Percentiles rank a stretch among this genome's conserved stretches.
Evolutionary conservation across 2,329 filamentous ascomycete genomes (phyloP).

Genomic region (Colletotrichum sp.): DNA sequence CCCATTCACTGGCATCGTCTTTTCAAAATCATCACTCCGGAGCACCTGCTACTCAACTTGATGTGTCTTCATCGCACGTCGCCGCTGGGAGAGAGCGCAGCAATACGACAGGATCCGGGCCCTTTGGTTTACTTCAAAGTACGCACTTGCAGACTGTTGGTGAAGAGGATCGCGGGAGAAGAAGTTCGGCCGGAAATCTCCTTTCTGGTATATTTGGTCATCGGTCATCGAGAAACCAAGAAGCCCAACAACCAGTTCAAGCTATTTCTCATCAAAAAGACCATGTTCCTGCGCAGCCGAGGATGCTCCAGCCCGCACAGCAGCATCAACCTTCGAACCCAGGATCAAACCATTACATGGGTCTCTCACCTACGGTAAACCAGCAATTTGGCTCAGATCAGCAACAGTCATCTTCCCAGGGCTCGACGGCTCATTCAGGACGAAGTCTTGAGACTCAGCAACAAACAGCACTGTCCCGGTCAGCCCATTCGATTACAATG

Average conservation of each 20-base stretch:
- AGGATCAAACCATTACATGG: neutral
- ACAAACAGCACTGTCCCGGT: neutral
- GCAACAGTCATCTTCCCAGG: neutral
- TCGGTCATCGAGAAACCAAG: slow-evolving; percentile 23
- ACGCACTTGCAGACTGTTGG: neutral
- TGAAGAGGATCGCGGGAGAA: slow-evolving; percentile 26
- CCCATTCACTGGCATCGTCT: slow-evolving; percentile 25
- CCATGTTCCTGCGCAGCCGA: neutral
- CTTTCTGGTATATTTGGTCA: slow-evolving; percentile 26
- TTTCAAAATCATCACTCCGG: slow-evolving; percentile 19
- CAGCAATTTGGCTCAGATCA: neutral
- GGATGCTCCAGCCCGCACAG: neutral
- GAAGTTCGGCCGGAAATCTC: slow-evolving; percentile 24
- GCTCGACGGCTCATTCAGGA: neutral
- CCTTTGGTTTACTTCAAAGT: neutral
- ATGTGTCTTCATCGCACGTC: neutral
- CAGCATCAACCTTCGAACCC: neutral
- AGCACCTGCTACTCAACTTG: neutral
- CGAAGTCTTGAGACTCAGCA: neutral
- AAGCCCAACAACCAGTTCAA: slow-evolving; percentile 12
- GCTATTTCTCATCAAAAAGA: neutral
- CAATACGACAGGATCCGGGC: slow-evolving; percentile 23
- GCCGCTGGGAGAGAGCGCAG: slow-evolving; percentile 21
- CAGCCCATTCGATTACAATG: neutral
- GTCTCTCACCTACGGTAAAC: neutral